Evolutionary conservation across 177 flowering plant species (phyloP).

Genomic region (Vitis hybrid): DNA sequence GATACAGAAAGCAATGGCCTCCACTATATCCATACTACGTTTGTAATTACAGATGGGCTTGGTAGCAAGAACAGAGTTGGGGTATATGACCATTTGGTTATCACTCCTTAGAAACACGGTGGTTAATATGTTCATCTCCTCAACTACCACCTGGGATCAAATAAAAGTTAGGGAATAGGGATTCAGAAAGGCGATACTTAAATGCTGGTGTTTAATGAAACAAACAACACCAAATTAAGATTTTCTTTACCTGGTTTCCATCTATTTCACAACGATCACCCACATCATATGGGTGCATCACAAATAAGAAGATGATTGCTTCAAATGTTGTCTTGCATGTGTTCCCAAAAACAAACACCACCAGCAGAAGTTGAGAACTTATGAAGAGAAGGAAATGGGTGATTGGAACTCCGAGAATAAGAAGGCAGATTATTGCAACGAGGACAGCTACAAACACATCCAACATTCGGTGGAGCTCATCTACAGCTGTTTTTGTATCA

Average conservation of each 20-base stretch:
- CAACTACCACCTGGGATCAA: constrained; percentile 34
- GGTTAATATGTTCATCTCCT: constrained; percentile 47
- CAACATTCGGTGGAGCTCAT: constrained; percentile 31
- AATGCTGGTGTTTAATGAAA: too few relatives aligned
- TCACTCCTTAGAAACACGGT: constrained; percentile 38
- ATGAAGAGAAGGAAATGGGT: constrained; percentile 35
- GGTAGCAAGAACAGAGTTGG: constrained; percentile 33
- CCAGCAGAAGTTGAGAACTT: constrained; percentile 39
- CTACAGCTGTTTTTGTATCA: constrained; percentile 42
- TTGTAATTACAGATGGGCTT: constrained; percentile 37
- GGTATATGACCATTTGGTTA: constrained; percentile 35
- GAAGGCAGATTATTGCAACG: constrained; percentile 28
- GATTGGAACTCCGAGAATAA: constrained; percentile 33
- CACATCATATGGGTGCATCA: constrained; percentile 52
- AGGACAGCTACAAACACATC: constrained; percentile 23
- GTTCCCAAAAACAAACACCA: constrained; percentile 44
- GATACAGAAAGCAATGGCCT: constrained; percentile 26
- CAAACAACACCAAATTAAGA: too few relatives aligned
- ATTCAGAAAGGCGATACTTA: too few relatives aligned
- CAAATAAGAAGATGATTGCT: constrained; percentile 41
- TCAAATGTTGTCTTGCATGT: constrained; percentile 42
- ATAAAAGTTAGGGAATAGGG: neutral
- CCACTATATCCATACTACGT: constrained; percentile 35
- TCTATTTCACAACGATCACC: constrained; percentile 55
- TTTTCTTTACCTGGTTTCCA: constrained; percentile 33